Percentiles rank a stretch among this genome's conserved stretches.
Evolutionary conservation across 768 basidiomycete species (phyloP).

Genomic region (Hemileccinum impolitum): DNA sequence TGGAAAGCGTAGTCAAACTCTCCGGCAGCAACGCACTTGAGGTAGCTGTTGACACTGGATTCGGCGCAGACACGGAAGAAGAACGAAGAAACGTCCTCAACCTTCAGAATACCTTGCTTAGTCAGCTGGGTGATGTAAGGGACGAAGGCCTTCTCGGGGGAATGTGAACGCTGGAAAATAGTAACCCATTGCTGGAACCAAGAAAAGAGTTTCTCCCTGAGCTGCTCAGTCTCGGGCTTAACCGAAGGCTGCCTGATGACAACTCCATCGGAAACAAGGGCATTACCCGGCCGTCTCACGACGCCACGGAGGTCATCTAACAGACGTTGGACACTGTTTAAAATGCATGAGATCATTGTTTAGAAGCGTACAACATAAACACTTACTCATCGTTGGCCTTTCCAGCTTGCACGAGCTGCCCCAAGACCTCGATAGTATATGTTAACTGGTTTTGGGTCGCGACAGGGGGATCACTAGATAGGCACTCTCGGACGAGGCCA

Average conservation of each 20-base stretch:
- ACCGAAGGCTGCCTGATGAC: slow-evolving; percentile 45
- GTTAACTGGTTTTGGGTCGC: slow-evolving; percentile 78
- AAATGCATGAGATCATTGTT: background rate
- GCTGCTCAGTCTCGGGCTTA: slow-evolving; percentile 70
- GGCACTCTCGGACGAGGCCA: slow-evolving; percentile 80
- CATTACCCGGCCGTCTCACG: slow-evolving; percentile 44
- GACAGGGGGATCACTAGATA: slow-evolving; percentile 76
- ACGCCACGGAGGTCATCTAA: slow-evolving; percentile 80
- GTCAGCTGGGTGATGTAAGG: slow-evolving; percentile 96
- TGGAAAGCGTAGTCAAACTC: slow-evolving; percentile 82
- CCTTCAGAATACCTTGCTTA: slow-evolving; percentile 93
- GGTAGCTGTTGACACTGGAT: slow-evolving; percentile 86
- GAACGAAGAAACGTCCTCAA: slow-evolving; percentile 93
- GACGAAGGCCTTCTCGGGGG: slow-evolving; percentile 93
- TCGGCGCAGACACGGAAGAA: slow-evolving; percentile 99
- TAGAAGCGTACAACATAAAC: background rate
- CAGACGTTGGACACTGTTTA: slow-evolving; percentile 58
- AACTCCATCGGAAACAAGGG: slow-evolving; percentile 35
- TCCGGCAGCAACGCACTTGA: slow-evolving; percentile 67
- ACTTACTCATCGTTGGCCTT: slow-evolving; percentile 86
- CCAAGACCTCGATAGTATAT: slow-evolving; percentile 77
- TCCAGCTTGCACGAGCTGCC: slow-evolving; percentile 64
- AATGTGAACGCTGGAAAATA: slow-evolving; percentile 86
- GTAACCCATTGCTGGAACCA: slow-evolving; percentile 96
- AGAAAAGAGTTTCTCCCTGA: slow-evolving; percentile 69